These are phyloP conservation scores for Ophiobolus disseminans DNA, from an alignment of 2,329 filamentous ascomycete species.

Conservation along the genomic window DNA sequence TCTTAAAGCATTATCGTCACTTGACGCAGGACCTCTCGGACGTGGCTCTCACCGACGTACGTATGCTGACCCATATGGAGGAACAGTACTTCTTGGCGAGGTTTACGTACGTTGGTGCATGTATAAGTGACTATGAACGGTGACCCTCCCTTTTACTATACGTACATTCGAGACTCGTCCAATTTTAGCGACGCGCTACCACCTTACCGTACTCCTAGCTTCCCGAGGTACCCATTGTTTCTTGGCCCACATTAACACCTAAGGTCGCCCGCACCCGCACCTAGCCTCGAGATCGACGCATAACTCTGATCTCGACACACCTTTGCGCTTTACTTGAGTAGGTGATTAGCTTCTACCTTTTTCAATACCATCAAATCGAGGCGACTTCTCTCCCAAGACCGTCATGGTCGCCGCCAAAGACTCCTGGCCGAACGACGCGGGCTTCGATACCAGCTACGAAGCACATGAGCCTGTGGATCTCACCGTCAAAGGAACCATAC, in stretches of 20 bases:
- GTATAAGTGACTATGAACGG: too few relatives aligned
- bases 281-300: too few relatives aligned
- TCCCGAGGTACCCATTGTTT: not conserved
- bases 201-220: not conserved
- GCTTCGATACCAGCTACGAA: constrained; percentile 71
- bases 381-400: too few relatives aligned
- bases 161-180: too few relatives aligned
- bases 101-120: not conserved
- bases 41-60: too few relatives aligned
- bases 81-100: too few relatives aligned
- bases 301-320: too few relatives aligned
- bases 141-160: too few relatives aligned
- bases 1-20: constrained; percentile 1
- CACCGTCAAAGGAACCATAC: constrained; percentile 69
- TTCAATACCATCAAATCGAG: too few relatives aligned
- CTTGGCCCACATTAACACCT: not conserved
- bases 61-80: too few relatives aligned
- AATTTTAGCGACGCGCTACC: not conserved
- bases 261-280: not conserved
- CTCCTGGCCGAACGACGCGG: constrained; percentile 40
- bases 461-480: constrained; percentile 71
- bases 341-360: too few relatives aligned
- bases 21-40: not conserved
- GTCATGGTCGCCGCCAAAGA: constrained; percentile 19
- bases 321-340: not conserved